These are phyloP conservation scores for Monilinia fructicola DNA, from an alignment of 2,329 filamentous ascomycete genomes.

Conservation along the genomic window DNA sequence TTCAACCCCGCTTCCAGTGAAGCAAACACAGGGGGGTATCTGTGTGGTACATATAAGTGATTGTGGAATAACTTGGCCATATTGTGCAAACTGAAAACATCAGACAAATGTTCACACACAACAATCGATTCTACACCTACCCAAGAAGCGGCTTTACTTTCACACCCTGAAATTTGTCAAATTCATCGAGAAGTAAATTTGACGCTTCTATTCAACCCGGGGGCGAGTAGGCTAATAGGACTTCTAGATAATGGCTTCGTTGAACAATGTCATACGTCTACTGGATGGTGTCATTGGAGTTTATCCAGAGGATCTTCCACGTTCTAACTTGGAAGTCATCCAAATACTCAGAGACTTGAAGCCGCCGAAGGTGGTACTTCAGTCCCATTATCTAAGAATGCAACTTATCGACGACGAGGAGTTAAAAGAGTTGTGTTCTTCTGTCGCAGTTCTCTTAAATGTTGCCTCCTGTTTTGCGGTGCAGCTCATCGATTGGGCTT, in stretches of 20 bases:
- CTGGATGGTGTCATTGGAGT: not conserved
- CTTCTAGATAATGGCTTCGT: not conserved
- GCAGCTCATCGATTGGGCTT: not conserved
- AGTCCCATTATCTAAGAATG: not conserved
- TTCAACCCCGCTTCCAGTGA: not conserved
- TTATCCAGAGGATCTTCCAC: slow-evolving; percentile 6
- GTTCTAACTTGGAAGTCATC: slow-evolving; percentile 3
- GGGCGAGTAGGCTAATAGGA: not conserved
- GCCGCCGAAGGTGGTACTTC: not conserved
- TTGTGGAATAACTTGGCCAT: too few relatives aligned
- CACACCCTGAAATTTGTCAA: not conserved
- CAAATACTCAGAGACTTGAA: not conserved
- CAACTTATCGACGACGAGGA: not conserved
- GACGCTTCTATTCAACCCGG: not conserved
- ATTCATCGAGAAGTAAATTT: slow-evolving; percentile 2
- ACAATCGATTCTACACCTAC: not conserved
- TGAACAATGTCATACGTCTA: slow-evolving; percentile 1
- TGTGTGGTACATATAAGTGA: not conserved
- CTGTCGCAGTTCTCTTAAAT: not conserved
- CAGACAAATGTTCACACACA: not conserved
- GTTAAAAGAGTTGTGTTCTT: not conserved
- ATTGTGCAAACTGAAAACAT: not conserved
- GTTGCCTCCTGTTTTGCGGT: not conserved
- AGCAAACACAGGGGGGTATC: not conserved
- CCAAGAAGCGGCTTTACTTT: not conserved